Base-by-base conservation (phyloP, 2,329 filamentous ascomycete species). In the Trichophyton schoenleinii region DNA sequence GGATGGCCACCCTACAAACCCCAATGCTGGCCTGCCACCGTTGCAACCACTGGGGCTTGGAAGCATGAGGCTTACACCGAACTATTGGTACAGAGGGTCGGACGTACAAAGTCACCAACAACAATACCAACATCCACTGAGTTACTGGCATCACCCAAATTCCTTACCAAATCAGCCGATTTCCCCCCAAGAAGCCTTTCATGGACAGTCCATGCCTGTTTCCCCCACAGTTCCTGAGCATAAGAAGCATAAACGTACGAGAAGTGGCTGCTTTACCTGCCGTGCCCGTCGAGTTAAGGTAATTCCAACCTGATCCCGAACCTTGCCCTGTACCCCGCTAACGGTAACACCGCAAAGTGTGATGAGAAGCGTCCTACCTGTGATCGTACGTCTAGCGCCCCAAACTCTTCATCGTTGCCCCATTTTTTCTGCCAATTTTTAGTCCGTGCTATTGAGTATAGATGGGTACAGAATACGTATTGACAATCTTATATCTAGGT, bases 211-310 rank as follows among this genome's bases (percentile, higher is more conserved):
- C 3, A n/a, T 36, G 13, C 18, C 57, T 6, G 20, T 41, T 15
- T 48, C 57, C 7, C 57, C 49, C 4, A 25, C 28, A 72, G 60
- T 68, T 60, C 59, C 72, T 31, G 88, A 95, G 64, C 86, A 88
- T 69, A 87, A 95, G 67, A 97, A 97, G 74, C 92, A 97, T 72
- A 87, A 91, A 64, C 85, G 94, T 67, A 97, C 94, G 49, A 83
- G 94, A 68, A 96, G 91, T 65, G 94, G 94, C 31, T 99, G 94
- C 76, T 96, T 83, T 71, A 97, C 91, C 55, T 99, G 94, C 74
- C 83, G 94, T 63, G 87, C 86, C 68, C 83, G 94, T 66, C 84
- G 94, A 72, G 91, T 97, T 59, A 97, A 86, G 79, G 81, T 83
- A 70, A 64, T 66, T 53, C 22, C 49, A 31, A n/a, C 8, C 3